These are phyloP conservation scores for Bolboschoenus planiculmis DNA, from an alignment of 176 grass and related monocot species.

Conservation along the genomic window DNA sequence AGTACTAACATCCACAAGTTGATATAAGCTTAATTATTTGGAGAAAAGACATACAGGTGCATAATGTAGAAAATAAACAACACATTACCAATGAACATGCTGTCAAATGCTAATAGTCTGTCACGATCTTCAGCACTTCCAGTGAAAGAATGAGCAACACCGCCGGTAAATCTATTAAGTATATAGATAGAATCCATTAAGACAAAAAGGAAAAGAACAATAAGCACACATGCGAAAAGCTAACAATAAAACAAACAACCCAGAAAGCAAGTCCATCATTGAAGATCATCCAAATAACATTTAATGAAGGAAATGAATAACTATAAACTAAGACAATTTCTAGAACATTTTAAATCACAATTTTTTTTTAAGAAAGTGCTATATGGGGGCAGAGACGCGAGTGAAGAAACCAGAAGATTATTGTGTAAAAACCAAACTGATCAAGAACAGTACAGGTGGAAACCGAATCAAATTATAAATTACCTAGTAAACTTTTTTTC, in stretches of 20 bases:
- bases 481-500: neutral
- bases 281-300: neutral
- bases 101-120: constrained; percentile 73
- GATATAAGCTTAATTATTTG: neutral
- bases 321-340: neutral
- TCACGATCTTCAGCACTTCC: constrained; percentile 75
- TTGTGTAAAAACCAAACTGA: neutral
- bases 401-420: neutral
- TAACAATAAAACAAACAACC: neutral
- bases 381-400: neutral
- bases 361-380: neutral
- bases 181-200: constrained; percentile 1
- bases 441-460: neutral
- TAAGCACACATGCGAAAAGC: neutral
- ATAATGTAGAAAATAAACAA: neutral
- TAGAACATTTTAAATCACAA: neutral
- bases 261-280: neutral
- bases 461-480: neutral
- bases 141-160: constrained; percentile 93
- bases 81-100: constrained; percentile 76
- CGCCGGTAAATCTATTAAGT: constrained; percentile 52
- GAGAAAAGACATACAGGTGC: neutral
- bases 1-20: neutral
- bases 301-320: neutral
- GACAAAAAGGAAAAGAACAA: neutral